Evolutionary conservation across 371 early-diverging fungal genomes (phyloP).

Genomic region (Polyrhizophydium stewartii): DNA sequence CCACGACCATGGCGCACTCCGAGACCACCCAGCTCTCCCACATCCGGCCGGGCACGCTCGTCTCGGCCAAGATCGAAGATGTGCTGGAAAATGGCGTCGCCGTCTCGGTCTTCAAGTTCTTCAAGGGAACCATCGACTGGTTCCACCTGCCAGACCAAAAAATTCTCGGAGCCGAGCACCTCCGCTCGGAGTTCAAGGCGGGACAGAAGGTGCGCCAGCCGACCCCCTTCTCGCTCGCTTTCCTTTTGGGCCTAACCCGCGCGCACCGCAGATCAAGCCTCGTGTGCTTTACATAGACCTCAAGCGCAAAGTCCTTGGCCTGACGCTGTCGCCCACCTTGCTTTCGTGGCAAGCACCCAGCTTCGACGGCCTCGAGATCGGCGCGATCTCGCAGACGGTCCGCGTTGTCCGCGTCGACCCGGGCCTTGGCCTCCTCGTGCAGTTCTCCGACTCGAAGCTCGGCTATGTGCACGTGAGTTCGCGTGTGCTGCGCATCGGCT

Average conservation of each 20-base stretch:
- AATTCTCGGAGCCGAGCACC: slow-evolving; percentile 18
- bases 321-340: slow-evolving; percentile 52
- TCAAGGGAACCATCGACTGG: slow-evolving; percentile 37
- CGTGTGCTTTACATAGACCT: slow-evolving; percentile 64
- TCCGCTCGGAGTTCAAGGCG: slow-evolving; percentile 46
- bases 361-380: slow-evolving; percentile 47
- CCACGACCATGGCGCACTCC: background rate
- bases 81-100: slow-evolving; percentile 56
- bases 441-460: slow-evolving; percentile 38
- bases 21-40: background rate
- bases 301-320: slow-evolving; percentile 53
- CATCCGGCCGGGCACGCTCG: slow-evolving; percentile 15
- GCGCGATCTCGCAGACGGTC: slow-evolving; percentile 54
- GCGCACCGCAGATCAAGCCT: slow-evolving; percentile 33
- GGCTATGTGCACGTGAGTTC: slow-evolving; percentile 59
- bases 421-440: slow-evolving; percentile 51
- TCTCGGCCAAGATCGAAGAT: slow-evolving; percentile 50
- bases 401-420: slow-evolving; percentile 55
- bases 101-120: slow-evolving; percentile 65
- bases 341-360: slow-evolving; percentile 30
- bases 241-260: background rate
- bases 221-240: background rate
- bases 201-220: slow-evolving; percentile 33
- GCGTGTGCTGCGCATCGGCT: too few relatives aligned
- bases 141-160: slow-evolving; percentile 44